Evolutionary conservation across 495 filamentous ascomycete genomes (phyloP).

Genomic region (Tuber magnatum): DNA sequence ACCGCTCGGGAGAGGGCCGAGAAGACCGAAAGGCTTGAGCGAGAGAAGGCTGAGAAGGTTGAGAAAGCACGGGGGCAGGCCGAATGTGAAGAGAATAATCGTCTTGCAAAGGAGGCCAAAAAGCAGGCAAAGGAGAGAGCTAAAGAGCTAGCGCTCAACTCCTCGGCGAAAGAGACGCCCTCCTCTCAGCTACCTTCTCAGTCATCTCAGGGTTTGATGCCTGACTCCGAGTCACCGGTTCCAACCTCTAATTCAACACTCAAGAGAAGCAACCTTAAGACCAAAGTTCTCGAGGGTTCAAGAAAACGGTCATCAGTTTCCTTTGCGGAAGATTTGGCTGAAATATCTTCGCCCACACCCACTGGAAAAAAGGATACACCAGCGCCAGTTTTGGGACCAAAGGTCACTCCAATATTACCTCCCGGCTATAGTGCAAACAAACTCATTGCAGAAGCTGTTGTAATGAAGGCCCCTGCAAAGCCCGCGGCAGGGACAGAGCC

Average conservation of each 20-base stretch:
- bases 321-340: slow-evolving; percentile 24
- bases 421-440: slow-evolving; percentile 16
- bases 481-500: not conserved
- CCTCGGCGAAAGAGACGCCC: slow-evolving; percentile 4
- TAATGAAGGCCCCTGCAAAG: not conserved
- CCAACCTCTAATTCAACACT: slow-evolving; percentile 29
- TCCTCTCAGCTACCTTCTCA: not conserved
- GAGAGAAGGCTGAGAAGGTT: slow-evolving; percentile 16
- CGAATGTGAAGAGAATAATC: slow-evolving; percentile 19
- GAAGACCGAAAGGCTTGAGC: slow-evolving; percentile 13
- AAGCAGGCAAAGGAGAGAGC: slow-evolving; percentile 13
- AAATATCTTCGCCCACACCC: slow-evolving; percentile 22
- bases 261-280: slow-evolving; percentile 22
- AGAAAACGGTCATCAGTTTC: slow-evolving; percentile 31
- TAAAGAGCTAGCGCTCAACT: not conserved
- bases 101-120: slow-evolving; percentile 16
- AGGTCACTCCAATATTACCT: slow-evolving; percentile 33
- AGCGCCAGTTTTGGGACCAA: slow-evolving; percentile 4
- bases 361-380: not conserved
- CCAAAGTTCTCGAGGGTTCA: not conserved
- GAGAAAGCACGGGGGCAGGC: slow-evolving; percentile 18
- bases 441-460: not conserved
- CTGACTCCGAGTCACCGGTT: slow-evolving; percentile 17
- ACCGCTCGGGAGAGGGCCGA: slow-evolving; percentile 12
- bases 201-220: not conserved